These are phyloP conservation scores for Pichia scutulata DNA, from an alignment of 805 yeast genomes.

Conservation along the genomic window DNA sequence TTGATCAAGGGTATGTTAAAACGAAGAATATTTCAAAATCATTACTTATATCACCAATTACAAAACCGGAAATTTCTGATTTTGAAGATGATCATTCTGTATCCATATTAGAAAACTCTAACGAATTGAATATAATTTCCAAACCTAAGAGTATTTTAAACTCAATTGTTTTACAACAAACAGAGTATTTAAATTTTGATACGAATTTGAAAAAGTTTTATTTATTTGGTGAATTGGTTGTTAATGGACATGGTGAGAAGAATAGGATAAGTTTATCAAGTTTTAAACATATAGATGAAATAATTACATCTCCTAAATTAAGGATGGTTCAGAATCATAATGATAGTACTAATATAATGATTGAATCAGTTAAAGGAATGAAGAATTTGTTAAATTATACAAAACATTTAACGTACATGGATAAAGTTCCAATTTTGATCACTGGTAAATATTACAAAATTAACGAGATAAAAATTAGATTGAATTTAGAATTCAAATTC, in stretches of 20 bases:
- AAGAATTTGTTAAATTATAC: background rate
- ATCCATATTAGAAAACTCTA: background rate
- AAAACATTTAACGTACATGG: background rate
- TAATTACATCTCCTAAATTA: background rate
- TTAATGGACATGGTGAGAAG: background rate
- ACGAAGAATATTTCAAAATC: slow-evolving; percentile 25
- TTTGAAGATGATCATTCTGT: background rate
- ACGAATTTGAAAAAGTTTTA: background rate
- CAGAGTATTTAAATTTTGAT: background rate
- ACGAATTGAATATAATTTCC: background rate
- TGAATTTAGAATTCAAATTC: background rate
- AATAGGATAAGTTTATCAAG: background rate
- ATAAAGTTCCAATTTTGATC: background rate
- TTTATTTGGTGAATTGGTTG: background rate
- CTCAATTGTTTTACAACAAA: background rate
- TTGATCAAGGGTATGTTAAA: slow-evolving; percentile 75
- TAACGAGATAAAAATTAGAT: background rate
- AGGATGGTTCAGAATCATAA: background rate
- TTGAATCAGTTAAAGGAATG: background rate
- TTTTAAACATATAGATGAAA: background rate
- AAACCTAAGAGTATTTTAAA: background rate
- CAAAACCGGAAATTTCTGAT: background rate
- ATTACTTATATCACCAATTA: slow-evolving; percentile 20
- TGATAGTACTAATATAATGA: background rate
- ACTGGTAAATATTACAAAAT: background rate